Evolutionary conservation across 768 basidiomycete genomes (phyloP), one percentile per base, ranked within the genome.

Genomic region (Russula lepida): DNA sequence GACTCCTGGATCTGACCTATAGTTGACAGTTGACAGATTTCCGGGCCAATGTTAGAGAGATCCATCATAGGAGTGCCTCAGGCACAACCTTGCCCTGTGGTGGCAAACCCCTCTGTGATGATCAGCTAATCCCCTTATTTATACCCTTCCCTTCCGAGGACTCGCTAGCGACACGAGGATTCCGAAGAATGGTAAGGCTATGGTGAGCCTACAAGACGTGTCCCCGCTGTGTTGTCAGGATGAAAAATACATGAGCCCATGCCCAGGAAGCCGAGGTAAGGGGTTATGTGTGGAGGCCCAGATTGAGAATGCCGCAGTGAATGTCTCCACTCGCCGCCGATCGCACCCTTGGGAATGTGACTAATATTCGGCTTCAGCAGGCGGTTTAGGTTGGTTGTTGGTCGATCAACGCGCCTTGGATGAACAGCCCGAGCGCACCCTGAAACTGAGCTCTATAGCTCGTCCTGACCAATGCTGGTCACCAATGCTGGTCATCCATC

Each of bases 1-100:
- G 48, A 49, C 52, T 61, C 44, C 25, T 52, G 63, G 65, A 65
- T 66, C 65, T 60, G 59, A 66, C 56, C 62, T 61, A 48, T 35
- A 50, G 48, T 32, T 39, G 48, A 19, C 21, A 54, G 39, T 55
- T 44, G 37, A n/a, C n/a, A 55, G 52, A 63, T 43, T 17, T 17
- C 43, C 58, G 62, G 60, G 30, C 46, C 27, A 43, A 15, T 15
- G 35, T 54, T 44, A 35, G 59, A 54, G 47, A 64, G 60, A 57
- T 56, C 63, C 51, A 58, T 47, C 56, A 43, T 57, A 57, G 60
- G 63, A 62, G 60, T 54, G 23, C 46, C 19, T 44, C 64, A 64
- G 56, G 60, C 60, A 64, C 64, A 19, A 12, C 43, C 32, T 50
- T 39, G 37, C 55, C 46, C 27, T 44, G n/a, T 44, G 4, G 4